Base-by-base conservation (phyloP, 768 basidiomycete species). In the Chlorophyllum brunneum region DNA sequence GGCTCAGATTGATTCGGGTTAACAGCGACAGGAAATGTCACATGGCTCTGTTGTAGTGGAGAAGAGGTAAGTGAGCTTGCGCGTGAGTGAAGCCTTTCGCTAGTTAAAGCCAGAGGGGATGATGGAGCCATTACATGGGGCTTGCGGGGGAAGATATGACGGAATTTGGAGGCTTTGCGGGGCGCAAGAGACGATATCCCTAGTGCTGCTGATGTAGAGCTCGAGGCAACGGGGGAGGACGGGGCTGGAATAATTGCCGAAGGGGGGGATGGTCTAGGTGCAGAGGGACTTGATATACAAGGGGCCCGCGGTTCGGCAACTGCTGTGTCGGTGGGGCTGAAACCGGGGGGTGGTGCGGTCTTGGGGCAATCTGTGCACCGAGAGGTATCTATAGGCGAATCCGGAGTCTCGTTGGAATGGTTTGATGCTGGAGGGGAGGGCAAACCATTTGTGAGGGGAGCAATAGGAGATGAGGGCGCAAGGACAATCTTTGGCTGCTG, bases 131-230 rank as follows among this genome's bases (percentile, higher is more conserved):
- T 65, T 2, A 70, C 61, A 23, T 65, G 67, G 5, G 65, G 64
- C 33, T 72, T 64, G 49, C 70, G 61, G 39, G 58, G 65, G 8
- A 77, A 75, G 20, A 84, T 24, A 49, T 34, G 58, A 42, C 30
- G 58, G 33, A 34, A 53, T 59, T 33, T 82, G 70, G 61, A 81
- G 80, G 0, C 76, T 78, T 1, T 78, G 76, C 1, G 70, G 57
- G 20, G 39, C 54, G 67, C 74, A n/a, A 44, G 62, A 26, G 54
- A 39, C 16, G 37, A n/a, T 9, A 58, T 46, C 6, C 31, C 34
- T 41, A 37, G 33, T 40, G 34, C 18, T n/a, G 51, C 31, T 18
- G 42, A 29, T 26, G 34, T 9, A 23, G 56, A 48, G 22, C 46
- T 33, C 6, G 54, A 43, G 2, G 38, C 49, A 20, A 27, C 7